Conservation (phyloP, 345 rosid species). For the Bruguiera sexangula region DNA sequence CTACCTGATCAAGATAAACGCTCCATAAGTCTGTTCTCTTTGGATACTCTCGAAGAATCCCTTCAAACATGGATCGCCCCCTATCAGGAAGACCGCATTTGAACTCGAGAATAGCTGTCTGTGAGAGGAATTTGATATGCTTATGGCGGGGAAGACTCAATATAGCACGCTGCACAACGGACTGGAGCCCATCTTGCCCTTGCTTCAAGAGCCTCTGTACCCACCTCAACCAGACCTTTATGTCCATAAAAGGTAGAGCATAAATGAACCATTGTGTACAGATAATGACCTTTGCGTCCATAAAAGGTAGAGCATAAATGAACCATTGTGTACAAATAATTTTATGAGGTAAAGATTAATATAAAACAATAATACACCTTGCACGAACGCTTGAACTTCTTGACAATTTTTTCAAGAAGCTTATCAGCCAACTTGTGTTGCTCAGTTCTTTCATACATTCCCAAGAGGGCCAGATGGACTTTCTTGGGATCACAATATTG, state of each 20-base stretch:
- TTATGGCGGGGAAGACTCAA: constrained; percentile 76
- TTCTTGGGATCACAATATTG: constrained; percentile 83
- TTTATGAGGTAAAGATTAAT: background rate
- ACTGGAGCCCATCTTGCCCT: constrained; percentile 59
- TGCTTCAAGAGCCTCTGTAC: constrained; percentile 54
- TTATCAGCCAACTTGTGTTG: constrained; percentile 68
- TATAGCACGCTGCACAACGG: constrained; percentile 64
- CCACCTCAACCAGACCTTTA: constrained; percentile 76
- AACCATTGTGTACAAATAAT: too few species aligned
- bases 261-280: background rate
- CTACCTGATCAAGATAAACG: constrained; percentile 88
- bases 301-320: background rate
- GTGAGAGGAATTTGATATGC: constrained; percentile 83
- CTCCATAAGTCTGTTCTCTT: constrained; percentile 97
- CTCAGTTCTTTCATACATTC: constrained; percentile 78
- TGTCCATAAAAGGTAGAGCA: constrained; percentile 3
- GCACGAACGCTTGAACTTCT: constrained; percentile 91
- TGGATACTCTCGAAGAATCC: constrained; percentile 79
- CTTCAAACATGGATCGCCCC: constrained; percentile 87
- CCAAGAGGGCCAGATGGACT: constrained; percentile 76
- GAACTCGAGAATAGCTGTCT: constrained; percentile 82
- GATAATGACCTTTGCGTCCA: constrained; percentile 3
- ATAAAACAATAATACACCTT: constrained; percentile 46
- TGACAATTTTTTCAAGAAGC: constrained; percentile 69
- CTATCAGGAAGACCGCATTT: constrained; percentile 84